These are phyloP conservation scores for Sporothrix mexicana DNA, from an alignment of 2,329 filamentous ascomycete genomes.

Conservation along the genomic window DNA sequence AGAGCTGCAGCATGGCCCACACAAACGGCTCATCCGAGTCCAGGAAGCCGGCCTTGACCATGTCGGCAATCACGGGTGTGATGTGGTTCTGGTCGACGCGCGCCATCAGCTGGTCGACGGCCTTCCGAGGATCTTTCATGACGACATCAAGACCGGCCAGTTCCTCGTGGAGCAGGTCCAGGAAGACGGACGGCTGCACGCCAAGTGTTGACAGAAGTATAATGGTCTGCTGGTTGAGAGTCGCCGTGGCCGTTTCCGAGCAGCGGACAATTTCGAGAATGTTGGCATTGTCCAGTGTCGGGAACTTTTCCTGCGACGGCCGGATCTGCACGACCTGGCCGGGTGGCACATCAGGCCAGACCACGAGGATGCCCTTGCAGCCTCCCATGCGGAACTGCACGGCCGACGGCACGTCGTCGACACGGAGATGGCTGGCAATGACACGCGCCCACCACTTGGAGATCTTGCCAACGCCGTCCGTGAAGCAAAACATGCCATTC, in stretches of 20 bases:
- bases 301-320: conserved; percentile 86
- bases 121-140: conserved; percentile 68
- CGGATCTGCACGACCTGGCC: conserved; percentile 76
- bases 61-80: conserved; percentile 73
- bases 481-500: conserved; percentile 74
- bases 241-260: conserved; percentile 76
- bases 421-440: conserved; percentile 71
- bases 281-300: conserved; percentile 61
- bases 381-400: conserved; percentile 93
- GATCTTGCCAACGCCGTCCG: conserved; percentile 93
- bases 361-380: conserved; percentile 84
- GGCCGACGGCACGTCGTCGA: conserved; percentile 73
- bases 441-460: conserved; percentile 76
- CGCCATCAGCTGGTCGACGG: conserved; percentile 70
- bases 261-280: conserved; percentile 84
- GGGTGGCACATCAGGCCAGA: conserved; percentile 67
- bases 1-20: conserved; percentile 77
- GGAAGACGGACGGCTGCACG: conserved; percentile 70
- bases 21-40: conserved; percentile 76
- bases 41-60: conserved; percentile 84
- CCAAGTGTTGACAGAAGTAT: conserved; percentile 80
- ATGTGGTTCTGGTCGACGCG: conserved; percentile 86
- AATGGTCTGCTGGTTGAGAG: conserved; percentile 89
- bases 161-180: conserved; percentile 69
- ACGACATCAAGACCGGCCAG: conserved; percentile 71